Base-by-base conservation (phyloP, 306 rosid genomes). In the Dalbergia cultrata region DNA sequence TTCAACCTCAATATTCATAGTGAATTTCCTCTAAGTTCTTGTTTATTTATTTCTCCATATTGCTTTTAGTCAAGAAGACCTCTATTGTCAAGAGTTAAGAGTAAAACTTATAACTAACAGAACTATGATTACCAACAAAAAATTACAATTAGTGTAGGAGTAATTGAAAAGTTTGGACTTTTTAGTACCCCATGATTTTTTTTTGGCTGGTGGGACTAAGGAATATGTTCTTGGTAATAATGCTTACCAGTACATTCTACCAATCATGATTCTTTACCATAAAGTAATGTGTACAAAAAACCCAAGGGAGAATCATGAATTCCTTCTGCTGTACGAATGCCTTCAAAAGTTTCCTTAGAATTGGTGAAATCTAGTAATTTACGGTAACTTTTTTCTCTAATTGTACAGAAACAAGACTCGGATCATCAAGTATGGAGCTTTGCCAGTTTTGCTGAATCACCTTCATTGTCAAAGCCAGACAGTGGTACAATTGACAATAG, bases 351-450 rank as follows among this genome's bases (percentile, higher is more conserved):
- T 53, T 58, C 43, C 73, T 73, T 59, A 54, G 81, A 79, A 34
- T 62, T 69, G 34, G 34, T 39, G 37, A 19, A 70, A 60, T 67
- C 73, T 37, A 26, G 31, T 26, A 26, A 26, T 26, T 78, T 18
- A 67, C 43, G 41, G 33, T 22, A 19, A 26, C 21, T 35, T 57
- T 13, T 67, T 7, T 59, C 11, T 5, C 62, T 31, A 62, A n/a
- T 75, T 80, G 43, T 45, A 22, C 89, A 93, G 97, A 71, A 88
- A 86, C 90, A 91, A 93, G 93, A 88, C 79, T 70, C 80, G 86
- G 74, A 91, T 93, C 31, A 76, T 89, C 68, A 82, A 85, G 52
- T 90, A 71, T 1, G 97, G 93, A 74, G 94, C 89, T 18, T 72
- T 93, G 57, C 88, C 93, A 9, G 83, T 82, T 33, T 47, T 93